Conservation (phyloP, 208 protist genomes). For the Blastocrithidia nonstop region DNA sequence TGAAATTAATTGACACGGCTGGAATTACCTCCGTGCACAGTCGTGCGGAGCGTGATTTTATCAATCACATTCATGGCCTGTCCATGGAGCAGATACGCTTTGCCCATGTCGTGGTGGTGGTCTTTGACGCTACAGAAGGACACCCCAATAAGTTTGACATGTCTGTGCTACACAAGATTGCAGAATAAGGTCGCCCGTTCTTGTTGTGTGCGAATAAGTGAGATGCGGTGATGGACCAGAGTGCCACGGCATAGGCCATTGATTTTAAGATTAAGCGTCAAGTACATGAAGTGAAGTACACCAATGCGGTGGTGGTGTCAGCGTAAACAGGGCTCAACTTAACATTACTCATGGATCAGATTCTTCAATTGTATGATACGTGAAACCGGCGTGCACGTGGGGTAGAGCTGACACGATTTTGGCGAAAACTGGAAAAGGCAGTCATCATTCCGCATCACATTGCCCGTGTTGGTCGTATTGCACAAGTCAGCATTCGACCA, state of each 20-base stretch:
- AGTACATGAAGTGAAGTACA: constrained; percentile 81
- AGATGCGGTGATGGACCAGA: constrained; percentile 82
- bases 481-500: constrained; percentile 74
- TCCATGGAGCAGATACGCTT: constrained; percentile 68
- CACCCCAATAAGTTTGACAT: constrained; percentile 89
- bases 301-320: constrained; percentile 79
- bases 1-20: constrained; percentile 84
- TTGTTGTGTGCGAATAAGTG: constrained; percentile 87
- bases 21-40: constrained; percentile 59
- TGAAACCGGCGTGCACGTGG: constrained; percentile 82
- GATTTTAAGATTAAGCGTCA: constrained; percentile 89
- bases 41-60: constrained; percentile 66
- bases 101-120: constrained; percentile 76
- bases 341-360: constrained; percentile 77
- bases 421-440: constrained; percentile 83
- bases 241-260: constrained; percentile 78
- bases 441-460: constrained; percentile 83
- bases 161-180: constrained; percentile 71
- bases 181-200: constrained; percentile 74
- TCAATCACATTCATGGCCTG: constrained; percentile 64
- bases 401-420: constrained; percentile 73
- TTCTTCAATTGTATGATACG: constrained; percentile 66
- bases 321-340: constrained; percentile 79
- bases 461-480: constrained; percentile 65
- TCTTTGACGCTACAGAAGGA: constrained; percentile 85